Evolutionary conservation across 2,329 filamentous ascomycete species (phyloP).

Genomic region (Alternaria dauci): DNA sequence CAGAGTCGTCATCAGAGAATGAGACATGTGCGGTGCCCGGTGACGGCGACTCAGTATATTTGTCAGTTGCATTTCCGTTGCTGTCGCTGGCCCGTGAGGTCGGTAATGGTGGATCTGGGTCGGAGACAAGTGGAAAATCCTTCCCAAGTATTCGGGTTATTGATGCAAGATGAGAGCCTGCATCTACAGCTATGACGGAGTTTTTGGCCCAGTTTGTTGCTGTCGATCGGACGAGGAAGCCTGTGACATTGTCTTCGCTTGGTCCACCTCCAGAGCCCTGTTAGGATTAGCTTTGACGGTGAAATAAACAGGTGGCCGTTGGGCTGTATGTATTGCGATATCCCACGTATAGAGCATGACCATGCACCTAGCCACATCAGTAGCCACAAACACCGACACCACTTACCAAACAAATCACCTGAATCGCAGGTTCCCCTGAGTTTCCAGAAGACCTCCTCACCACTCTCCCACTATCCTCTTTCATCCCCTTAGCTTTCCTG

Average conservation of each 20-base stretch:
- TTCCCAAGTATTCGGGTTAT: conserved; percentile 80
- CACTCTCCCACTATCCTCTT: conserved; percentile 50
- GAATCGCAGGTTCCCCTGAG: conserved; percentile 52
- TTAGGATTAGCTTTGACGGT: conserved; percentile 18
- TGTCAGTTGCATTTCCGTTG: conserved; percentile 24
- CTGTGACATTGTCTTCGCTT: conserved; percentile 86
- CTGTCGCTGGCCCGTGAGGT: conserved; percentile 28
- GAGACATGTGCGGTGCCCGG: conserved; percentile 33
- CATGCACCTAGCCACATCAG: not conserved
- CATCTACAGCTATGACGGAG: conserved; percentile 91
- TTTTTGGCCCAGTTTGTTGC: conserved; percentile 80
- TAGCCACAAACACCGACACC: not conserved
- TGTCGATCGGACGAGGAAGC: conserved; percentile 84
- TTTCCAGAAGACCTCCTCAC: conserved; percentile 48
- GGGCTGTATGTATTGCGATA: not conserved
- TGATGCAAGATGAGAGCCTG: conserved; percentile 85
- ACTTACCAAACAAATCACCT: conserved; percentile 60
- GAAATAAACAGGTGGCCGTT: not conserved
- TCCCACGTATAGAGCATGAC: not conserved
- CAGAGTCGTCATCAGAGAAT: conserved; percentile 42
- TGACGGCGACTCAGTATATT: conserved; percentile 33
- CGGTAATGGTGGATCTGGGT: conserved; percentile 20
- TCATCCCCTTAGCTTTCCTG: conserved; percentile 48
- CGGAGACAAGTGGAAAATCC: conserved; percentile 57
- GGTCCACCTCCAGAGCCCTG: conserved; percentile 92